These are phyloP conservation scores for Rubia balearica DNA, from an alignment of 305 asterid genomes.

Conservation along the genomic window DNA sequence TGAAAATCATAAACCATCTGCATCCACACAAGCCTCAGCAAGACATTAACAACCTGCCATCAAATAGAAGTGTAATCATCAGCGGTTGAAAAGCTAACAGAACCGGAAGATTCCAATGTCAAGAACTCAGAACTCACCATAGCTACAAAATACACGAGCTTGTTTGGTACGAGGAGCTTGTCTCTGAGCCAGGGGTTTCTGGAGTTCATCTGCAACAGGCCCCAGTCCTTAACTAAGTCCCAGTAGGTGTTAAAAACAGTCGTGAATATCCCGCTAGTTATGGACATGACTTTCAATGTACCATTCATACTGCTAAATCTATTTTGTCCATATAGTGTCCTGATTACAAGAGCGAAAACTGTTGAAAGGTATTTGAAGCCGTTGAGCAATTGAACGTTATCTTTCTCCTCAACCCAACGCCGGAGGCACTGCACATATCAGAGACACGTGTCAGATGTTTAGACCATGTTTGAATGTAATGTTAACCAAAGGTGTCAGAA, in stretches of 20 bases:
- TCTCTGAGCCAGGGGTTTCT: slow-evolving; percentile 81
- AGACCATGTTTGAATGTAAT: neutral
- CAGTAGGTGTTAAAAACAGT: slow-evolving; percentile 61
- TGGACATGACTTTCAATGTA: slow-evolving; percentile 47
- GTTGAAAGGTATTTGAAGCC: slow-evolving; percentile 63
- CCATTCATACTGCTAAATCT: slow-evolving; percentile 11
- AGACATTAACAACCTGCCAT: slow-evolving; percentile 55
- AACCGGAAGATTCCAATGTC: neutral
- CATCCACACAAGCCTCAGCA: slow-evolving; percentile 90
- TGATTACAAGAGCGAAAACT: slow-evolving; percentile 55
- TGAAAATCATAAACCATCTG: slow-evolving; percentile 56
- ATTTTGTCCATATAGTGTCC: slow-evolving; percentile 35
- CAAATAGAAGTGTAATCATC: neutral
- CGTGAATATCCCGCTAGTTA: slow-evolving; percentile 55
- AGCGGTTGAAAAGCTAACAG: neutral
- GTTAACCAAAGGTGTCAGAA: neutral
- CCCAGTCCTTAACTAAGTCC: slow-evolving; percentile 85
- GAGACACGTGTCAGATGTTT: neutral
- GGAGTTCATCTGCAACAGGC: slow-evolving; percentile 42
- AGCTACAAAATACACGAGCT: slow-evolving; percentile 59
- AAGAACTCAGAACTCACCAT: slow-evolving; percentile 41
- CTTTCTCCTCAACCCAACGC: slow-evolving; percentile 51
- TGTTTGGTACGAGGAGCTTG: slow-evolving; percentile 57
- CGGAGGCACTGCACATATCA: slow-evolving; percentile 41
- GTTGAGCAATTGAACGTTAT: slow-evolving; percentile 39